A percentile compares a stretch with the other conserved stretches of the same genome.
Conservation (phyloP, 2,329 filamentous ascomycete genomes). For the Chrysosporium queenslandicum region DNA sequence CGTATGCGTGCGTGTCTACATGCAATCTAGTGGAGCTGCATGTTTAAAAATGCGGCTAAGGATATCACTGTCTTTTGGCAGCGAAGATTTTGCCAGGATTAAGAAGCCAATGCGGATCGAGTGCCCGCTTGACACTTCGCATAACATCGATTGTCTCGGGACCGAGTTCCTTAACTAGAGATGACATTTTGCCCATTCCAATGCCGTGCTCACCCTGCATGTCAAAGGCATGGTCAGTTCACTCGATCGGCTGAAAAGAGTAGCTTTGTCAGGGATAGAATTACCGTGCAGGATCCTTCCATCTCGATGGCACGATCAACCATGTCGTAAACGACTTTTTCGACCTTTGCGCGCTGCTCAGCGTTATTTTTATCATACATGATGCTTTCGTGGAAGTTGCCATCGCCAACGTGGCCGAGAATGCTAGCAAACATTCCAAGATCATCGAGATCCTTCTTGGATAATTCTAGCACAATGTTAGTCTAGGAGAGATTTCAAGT, state of each 20-base stretch:
- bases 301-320: constrained; percentile 81
- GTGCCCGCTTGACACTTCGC: constrained; percentile 68
- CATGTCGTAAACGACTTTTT: constrained; percentile 79
- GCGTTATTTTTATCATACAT: constrained; percentile 67
- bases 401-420: constrained; percentile 82
- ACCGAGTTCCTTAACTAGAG: constrained; percentile 68
- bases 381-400: constrained; percentile 90
- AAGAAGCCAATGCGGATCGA: constrained; percentile 81
- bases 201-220: constrained; percentile 68
- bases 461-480: constrained; percentile 52
- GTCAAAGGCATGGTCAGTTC: background rate
- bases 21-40: background rate
- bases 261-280: constrained; percentile 10
- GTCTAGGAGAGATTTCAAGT: background rate
- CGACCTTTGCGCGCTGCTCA: constrained; percentile 63
- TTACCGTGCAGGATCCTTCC: constrained; percentile 76
- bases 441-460: constrained; percentile 80
- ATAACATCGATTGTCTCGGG: constrained; percentile 72
- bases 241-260: background rate
- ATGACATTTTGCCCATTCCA: constrained; percentile 76
- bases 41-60: too few relatives aligned
- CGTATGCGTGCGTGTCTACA: too few relatives aligned
- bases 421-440: constrained; percentile 79
- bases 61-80: constrained; percentile 25
- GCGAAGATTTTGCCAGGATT: constrained; percentile 92